Evolutionary conservation across 2,329 filamentous ascomycete species (phyloP), one percentile per base, ranked within the genome.

Genomic region (Magnaporthales sp.): DNA sequence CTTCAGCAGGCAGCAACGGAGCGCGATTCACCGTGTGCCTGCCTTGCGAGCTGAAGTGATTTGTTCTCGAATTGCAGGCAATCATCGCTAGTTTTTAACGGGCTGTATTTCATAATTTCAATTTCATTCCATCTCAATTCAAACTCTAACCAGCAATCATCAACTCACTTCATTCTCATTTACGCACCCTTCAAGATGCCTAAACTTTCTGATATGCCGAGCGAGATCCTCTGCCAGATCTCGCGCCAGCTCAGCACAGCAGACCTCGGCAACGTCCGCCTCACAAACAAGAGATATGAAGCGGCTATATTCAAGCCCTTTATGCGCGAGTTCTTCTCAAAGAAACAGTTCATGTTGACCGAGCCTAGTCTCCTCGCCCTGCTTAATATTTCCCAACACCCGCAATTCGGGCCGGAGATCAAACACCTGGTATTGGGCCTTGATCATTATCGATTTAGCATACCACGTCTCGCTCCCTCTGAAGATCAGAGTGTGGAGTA

Each of bases 261-360:
- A 0, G 86, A 89, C 8, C 80, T 89, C 22, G 79, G 82, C 67
- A 73, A 75, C 13, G 73, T 90, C 8, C 86, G 88, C 7, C 75
- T 81, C 19, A 80, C 80, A 2, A 88, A 86, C 77, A 85, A 81
- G 66, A 73, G 78, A 22, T 72, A 87, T 13, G 86, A 90, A 72
- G 75, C 75, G 24, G 76, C 78, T 1, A 77, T 89, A 13, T 85
- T 85, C 74, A 77, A 80, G 63, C 78, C 78, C 38, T 90, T 90
- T 70, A 79, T 82, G 30, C 77, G 77, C 27, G 86, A 89, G 69
- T 91, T 88, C 78, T 91, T 91, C 75, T 79, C 77, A 64, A 86
- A 86, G 73, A 85, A 84, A 71, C 87, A 90, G 72, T 91, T 90
- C 75, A 87, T 89, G 83, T 72, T 89, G 66, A 83, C 82, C 1